Conservation (phyloP, 208 protist genomes). For the Kentomonas sorsogonicus region DNA sequence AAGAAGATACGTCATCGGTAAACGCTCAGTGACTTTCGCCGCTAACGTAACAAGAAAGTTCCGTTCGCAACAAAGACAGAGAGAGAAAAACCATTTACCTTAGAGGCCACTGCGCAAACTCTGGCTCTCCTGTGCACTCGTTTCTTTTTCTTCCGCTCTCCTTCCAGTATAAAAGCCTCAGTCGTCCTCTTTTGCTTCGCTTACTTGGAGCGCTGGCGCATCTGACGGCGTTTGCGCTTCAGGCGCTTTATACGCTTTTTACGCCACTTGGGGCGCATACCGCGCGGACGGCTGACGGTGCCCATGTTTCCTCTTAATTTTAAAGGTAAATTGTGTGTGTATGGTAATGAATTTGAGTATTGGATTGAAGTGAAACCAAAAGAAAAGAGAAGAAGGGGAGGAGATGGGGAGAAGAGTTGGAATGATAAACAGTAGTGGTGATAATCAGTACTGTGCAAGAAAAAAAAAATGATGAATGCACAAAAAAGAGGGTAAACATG, state of each 20-base stretch:
- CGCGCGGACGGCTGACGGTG: constrained; percentile 77
- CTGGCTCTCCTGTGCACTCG: not conserved
- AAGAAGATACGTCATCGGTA: no score
- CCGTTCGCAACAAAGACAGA: no score
- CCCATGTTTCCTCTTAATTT: no score
- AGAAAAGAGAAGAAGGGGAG: constrained; percentile 17
- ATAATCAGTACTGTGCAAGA: no score
- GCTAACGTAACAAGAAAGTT: no score
- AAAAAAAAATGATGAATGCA: no score
- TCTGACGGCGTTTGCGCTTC: constrained; percentile 81
- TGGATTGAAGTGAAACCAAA: not conserved
- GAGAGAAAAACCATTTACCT: constrained; percentile 7
- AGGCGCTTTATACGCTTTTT: constrained; percentile 92
- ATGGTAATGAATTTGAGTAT: not conserved
- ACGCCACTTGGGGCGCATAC: constrained; percentile 90
- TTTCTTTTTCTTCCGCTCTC: constrained; percentile 17
- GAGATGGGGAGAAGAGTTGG: constrained; percentile 2
- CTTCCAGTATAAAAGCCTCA: no score
- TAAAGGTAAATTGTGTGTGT: not conserved
- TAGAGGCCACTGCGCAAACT: no score
- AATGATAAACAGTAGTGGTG: constrained; percentile 6
- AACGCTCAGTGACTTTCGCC: no score
- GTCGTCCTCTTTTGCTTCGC: no score
- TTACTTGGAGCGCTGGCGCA: constrained; percentile 90
- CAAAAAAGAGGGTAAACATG: no score